These are phyloP conservation scores for Puccinia horiana DNA, from an alignment of 1,284 basidiomycete genomes.

Conservation along the genomic window DNA sequence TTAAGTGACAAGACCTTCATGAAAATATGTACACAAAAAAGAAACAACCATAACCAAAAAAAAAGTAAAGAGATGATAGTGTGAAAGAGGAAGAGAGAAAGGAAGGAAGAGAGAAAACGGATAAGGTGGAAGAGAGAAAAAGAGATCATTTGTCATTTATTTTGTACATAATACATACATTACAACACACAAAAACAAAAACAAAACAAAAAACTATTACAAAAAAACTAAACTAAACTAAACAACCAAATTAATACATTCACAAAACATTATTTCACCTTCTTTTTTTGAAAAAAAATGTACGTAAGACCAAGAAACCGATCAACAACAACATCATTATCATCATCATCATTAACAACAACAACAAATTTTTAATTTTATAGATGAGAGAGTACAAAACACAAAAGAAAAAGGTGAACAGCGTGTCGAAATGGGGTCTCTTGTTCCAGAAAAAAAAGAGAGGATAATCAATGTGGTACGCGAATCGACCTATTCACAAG, in stretches of 20 bases:
- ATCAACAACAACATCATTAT: no score
- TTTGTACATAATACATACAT: not conserved
- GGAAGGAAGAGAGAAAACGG: not conserved
- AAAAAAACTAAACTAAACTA: not conserved
- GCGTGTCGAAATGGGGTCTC: no score
- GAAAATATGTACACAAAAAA: no score
- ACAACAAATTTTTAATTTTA: not conserved
- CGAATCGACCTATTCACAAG: slow-evolving; percentile 10
- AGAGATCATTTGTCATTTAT: no score
- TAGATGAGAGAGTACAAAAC: not conserved
- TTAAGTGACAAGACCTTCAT: no score
- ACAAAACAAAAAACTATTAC: not conserved
- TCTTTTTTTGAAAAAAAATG: no score
- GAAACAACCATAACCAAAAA: not conserved
- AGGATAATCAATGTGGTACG: not conserved
- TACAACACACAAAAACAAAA: not conserved
- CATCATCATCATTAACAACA: no score
- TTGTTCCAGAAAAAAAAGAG: no score
- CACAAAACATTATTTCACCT: no score
- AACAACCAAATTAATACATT: no score
- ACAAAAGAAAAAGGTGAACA: not conserved
- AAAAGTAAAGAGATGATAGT: not conserved
- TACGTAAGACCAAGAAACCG: no score
- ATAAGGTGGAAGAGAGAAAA: not conserved
- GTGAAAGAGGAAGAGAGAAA: not conserved